Conservation (phyloP, 2,329 filamentous ascomycete species). For the Trichoderma semiorbis region DNA sequence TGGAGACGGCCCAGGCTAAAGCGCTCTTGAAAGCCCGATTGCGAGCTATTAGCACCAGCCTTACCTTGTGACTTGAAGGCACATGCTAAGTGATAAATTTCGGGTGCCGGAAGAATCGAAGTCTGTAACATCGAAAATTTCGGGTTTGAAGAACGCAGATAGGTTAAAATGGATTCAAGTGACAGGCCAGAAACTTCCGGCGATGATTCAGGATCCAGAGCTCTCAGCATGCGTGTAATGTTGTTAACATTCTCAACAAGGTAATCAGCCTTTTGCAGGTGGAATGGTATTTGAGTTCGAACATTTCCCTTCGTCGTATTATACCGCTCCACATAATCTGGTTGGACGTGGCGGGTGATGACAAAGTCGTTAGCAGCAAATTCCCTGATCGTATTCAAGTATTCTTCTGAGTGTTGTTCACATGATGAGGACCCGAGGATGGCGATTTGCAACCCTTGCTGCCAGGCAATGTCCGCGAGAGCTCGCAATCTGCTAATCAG, state of each 20-base stretch:
- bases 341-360: conserved; percentile 35
- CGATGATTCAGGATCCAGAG: conserved; percentile 30
- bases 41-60: conserved; percentile 20
- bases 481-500: conserved; percentile 69
- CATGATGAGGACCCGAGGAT: conserved; percentile 74
- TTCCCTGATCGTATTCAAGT: conserved; percentile 38
- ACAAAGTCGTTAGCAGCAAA: conserved; percentile 42
- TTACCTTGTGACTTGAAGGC: conserved; percentile 28
- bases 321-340: conserved; percentile 26
- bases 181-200: conserved; percentile 20
- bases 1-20: conserved; percentile 33
- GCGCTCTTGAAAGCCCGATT: conserved; percentile 30
- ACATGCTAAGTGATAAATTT: conserved; percentile 39
- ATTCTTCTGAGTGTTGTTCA: conserved; percentile 45
- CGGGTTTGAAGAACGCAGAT: conserved; percentile 27
- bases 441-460: conserved; percentile 66
- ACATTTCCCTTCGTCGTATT: neutral
- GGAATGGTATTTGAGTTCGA: conserved; percentile 10
- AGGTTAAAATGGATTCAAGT: conserved; percentile 26
- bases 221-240: conserved; percentile 44
- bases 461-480: conserved; percentile 68
- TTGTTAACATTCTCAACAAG: conserved; percentile 46
- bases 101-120: conserved; percentile 37
- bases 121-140: conserved; percentile 32
- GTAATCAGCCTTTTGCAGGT: conserved; percentile 37